phyloP scores from a whole-genome alignment of 257 asterid species.

The Nicotiana tomentosiformis region DNA sequence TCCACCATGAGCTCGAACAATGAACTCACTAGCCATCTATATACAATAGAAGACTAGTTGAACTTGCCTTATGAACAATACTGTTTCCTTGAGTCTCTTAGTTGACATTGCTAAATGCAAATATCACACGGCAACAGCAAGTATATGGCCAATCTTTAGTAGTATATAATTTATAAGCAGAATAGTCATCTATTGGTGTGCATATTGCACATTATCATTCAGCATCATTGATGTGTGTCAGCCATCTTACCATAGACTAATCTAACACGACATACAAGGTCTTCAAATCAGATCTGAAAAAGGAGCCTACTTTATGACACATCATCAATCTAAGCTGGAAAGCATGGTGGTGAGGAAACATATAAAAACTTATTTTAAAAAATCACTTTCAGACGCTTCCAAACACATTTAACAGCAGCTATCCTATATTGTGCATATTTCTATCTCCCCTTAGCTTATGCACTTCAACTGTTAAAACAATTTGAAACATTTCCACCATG shows the following conservation, averaged over 20 bases:
- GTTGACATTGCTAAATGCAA: not conserved
- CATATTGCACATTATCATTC: not conserved
- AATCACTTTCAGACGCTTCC: too few species aligned
- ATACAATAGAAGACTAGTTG: not conserved
- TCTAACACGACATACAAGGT: not conserved
- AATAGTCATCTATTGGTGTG: not conserved
- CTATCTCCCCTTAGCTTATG: not conserved
- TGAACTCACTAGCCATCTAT: not conserved
- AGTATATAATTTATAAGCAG: not conserved
- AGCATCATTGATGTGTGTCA: conserved; percentile 1
- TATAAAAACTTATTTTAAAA: too few species aligned
- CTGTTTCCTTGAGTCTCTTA: not conserved
- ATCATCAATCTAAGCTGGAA: not conserved
- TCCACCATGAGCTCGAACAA: not conserved
- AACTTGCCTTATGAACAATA: not conserved
- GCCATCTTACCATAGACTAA: not conserved
- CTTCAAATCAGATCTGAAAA: not conserved
- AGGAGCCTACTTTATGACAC: not conserved
- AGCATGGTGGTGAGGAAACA: not conserved
- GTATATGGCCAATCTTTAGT: not conserved
- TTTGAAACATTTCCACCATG: not conserved
- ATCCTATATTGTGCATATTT: not conserved
- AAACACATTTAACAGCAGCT: not conserved
- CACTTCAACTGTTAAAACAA: not conserved
- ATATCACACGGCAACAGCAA: not conserved